Conservation (phyloP, 768 basidiomycete species). For the Russula sp. region DNA sequence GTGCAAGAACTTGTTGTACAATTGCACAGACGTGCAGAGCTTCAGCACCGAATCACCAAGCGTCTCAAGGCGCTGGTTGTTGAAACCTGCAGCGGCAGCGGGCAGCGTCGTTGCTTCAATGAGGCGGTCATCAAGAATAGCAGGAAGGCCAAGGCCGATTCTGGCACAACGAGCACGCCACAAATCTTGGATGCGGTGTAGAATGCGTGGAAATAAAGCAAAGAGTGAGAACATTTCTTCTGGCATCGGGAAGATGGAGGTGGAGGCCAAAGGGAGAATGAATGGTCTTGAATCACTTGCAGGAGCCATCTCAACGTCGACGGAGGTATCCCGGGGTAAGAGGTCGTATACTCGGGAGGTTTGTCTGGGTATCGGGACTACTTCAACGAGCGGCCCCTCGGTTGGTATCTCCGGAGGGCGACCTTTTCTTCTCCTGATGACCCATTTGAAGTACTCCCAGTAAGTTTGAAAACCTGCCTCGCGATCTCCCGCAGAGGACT, state of each 20-base stretch:
- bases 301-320: constrained; percentile 13
- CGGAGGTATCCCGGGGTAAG: constrained; percentile 37
- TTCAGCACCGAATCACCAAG: constrained; percentile 83
- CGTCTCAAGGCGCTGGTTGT: constrained; percentile 84
- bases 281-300: constrained; percentile 29
- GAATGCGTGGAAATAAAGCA: constrained; percentile 60
- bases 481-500: constrained; percentile 49
- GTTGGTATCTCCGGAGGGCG: constrained; percentile 44
- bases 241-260: constrained; percentile 55
- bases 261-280: constrained; percentile 46
- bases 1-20: constrained; percentile 72
- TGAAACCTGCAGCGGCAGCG: constrained; percentile 56
- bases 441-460: constrained; percentile 51
- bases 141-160: constrained; percentile 56
- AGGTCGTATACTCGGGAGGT: constrained; percentile 37
- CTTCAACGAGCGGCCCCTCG: constrained; percentile 64
- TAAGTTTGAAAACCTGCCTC: constrained; percentile 53
- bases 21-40: constrained; percentile 68
- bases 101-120: constrained; percentile 78
- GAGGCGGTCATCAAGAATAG: constrained; percentile 54
- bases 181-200: constrained; percentile 60
- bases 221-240: constrained; percentile 41
- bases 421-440: constrained; percentile 52
- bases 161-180: constrained; percentile 58
- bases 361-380: constrained; percentile 43